phyloP scores from a whole-genome alignment of 768 basidiomycete species.

The Pleurotus giganteus region DNA sequence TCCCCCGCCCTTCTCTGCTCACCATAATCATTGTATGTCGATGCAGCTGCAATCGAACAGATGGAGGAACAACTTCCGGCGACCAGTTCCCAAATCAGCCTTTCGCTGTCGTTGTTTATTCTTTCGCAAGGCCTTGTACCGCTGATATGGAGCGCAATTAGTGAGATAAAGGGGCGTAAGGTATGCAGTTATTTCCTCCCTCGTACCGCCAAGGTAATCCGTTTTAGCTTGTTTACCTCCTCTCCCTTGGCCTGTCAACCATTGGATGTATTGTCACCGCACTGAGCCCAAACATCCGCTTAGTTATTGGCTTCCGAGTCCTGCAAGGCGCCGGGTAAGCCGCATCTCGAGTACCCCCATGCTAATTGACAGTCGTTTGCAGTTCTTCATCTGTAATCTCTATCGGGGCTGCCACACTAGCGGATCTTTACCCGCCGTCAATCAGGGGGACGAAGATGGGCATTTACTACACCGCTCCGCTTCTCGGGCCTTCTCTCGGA shows the following conservation, averaged over 20 bases:
- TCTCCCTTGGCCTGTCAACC: conserved; percentile 50
- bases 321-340: conserved; percentile 66
- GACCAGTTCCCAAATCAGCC: conserved; percentile 58
- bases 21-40: not conserved
- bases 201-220: not conserved
- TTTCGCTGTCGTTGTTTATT: conserved; percentile 71
- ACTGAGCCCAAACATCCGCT: conserved; percentile 47
- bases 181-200: conserved; percentile 27
- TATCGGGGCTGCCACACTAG: conserved; percentile 75
- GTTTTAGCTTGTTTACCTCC: conserved; percentile 50
- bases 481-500: conserved; percentile 72
- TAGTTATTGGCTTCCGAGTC: conserved; percentile 66
- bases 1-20: not conserved
- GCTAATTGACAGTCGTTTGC: conserved; percentile 13
- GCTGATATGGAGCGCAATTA: conserved; percentile 63
- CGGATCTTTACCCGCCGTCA: conserved; percentile 72
- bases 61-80: conserved; percentile 63
- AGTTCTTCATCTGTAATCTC: conserved; percentile 67
- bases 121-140: conserved; percentile 69
- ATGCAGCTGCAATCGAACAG: conserved; percentile 57
- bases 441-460: conserved; percentile 82
- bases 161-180: conserved; percentile 77
- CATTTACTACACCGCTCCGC: conserved; percentile 75
- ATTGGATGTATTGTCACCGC: conserved; percentile 58
- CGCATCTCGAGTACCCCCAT: not conserved